Base-by-base conservation (phyloP, 2,329 filamentous ascomycete species). In the Xylaria sp. region DNA sequence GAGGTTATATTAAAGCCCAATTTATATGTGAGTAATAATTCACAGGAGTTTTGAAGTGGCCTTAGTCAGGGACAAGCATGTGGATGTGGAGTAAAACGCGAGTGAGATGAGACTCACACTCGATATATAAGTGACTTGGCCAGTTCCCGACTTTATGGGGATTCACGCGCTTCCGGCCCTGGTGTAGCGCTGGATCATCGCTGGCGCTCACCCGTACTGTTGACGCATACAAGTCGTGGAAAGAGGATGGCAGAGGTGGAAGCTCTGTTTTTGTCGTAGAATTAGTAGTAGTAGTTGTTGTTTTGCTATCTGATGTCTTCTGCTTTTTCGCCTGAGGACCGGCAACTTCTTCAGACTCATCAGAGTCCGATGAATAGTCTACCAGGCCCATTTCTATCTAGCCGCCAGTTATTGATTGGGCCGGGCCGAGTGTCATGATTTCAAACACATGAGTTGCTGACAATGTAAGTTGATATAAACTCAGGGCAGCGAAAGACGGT, bases 71-170 rank as follows among this genome's bases (percentile, higher is more conserved):
- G 14, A 42, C 17, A 11, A n/a, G n/a, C n/a, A 21, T 24, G 4
- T 36, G 17, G 11, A 32, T 30, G 27, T 11, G 24, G n/a, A 53
- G 11, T 11, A 12, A 42, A 24, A n/a, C 9, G 45, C 8, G 17
- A 17, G 39, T 62, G 45, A 65, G 21, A 61, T 32, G 50, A 65
- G 64, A 83, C 89, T 81, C 85, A 97, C 96, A 99, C 82, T 98
- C 95, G 65, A 97, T 84, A 79, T 97, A 98, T 54, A 98, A 78
- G 80, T 98, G 95, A 39, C 90, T 93, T 1, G 95, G 93, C 96
- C 96, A 99, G 79, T 94, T 93, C 68, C 96, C 96, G 67, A 90
- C 88, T 30, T 95, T 84, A 80, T 99, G 96, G 27, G 95, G 94
- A 57, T 89, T 92, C 65, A 91, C 87, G 50, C 96, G 88, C 77